Evolutionary conservation across 306 rosid species (phyloP).

Genomic region (Casuarina equisetifolia): DNA sequence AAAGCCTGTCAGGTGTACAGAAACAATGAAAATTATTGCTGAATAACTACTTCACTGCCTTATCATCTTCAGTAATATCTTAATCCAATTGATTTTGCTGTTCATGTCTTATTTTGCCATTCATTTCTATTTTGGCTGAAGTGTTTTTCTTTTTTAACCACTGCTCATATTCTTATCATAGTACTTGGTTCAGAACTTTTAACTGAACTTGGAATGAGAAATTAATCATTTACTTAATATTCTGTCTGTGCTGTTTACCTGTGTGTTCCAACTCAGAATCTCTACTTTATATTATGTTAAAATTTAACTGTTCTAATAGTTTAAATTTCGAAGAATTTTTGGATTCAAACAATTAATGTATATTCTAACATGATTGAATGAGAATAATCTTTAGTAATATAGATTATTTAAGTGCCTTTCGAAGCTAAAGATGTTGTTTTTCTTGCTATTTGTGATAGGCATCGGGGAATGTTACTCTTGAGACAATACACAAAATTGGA

Average conservation of each 20-base stretch:
- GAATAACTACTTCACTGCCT: not conserved
- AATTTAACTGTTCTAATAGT: too few relatives aligned
- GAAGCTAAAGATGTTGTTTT: constrained; percentile 15
- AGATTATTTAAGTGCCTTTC: not conserved
- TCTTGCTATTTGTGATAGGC: constrained; percentile 49
- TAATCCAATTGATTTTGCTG: not conserved
- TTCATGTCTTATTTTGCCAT: not conserved
- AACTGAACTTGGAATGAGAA: too few relatives aligned
- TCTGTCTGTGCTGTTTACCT: too few relatives aligned
- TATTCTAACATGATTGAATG: not conserved
- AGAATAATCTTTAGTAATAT: not conserved
- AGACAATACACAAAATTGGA: constrained; percentile 69
- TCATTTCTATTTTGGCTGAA: not conserved
- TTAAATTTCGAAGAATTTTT: too few relatives aligned
- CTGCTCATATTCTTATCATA: not conserved
- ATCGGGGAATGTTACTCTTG: constrained; percentile 88
- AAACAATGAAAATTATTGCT: not conserved
- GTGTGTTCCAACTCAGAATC: too few relatives aligned
- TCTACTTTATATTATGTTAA: too few relatives aligned
- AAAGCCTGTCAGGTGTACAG: not conserved
- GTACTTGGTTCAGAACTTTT: not conserved
- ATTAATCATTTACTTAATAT: too few relatives aligned
- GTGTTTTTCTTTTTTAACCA: not conserved
- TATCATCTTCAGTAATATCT: not conserved
- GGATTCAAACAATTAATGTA: too few relatives aligned